Percentiles rank a stretch among this genome's conserved stretches.
Evolutionary conservation across 2,329 filamentous ascomycete genomes (phyloP).

Genomic region (Ustilaginoidea virens): DNA sequence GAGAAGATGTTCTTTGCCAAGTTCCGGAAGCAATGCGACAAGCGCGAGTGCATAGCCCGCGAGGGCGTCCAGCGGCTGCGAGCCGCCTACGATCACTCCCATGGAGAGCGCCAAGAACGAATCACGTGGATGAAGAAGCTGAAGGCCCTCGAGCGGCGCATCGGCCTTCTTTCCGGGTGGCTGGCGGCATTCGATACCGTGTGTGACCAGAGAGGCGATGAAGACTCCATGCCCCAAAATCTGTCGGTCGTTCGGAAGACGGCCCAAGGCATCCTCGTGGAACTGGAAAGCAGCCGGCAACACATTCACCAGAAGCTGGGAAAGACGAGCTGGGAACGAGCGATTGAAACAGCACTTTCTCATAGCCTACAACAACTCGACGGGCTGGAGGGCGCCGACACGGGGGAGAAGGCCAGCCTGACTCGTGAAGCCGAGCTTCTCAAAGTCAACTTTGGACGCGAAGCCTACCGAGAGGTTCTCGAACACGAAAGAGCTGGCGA

Average conservation of each 20-base stretch:
- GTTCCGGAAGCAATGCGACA: constrained; percentile 80
- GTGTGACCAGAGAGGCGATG: constrained; percentile 43
- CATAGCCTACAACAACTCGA: constrained; percentile 70
- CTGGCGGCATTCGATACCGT: constrained; percentile 79
- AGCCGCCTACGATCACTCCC: constrained; percentile 68
- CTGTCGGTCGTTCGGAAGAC: constrained; percentile 69
- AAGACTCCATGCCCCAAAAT: constrained; percentile 48
- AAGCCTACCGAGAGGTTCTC: constrained; percentile 59
- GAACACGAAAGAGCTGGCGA: constrained; percentile 78
- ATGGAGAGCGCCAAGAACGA: constrained; percentile 63
- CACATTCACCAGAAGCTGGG: constrained; percentile 77
- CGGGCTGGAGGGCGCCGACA: constrained; percentile 32
- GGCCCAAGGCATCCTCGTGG: constrained; percentile 72
- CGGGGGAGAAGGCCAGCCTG: constrained; percentile 51
- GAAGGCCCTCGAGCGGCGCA: constrained; percentile 69
- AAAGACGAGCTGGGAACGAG: constrained; percentile 73
- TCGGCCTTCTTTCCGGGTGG: constrained; percentile 79
- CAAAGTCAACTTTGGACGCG: constrained; percentile 67
- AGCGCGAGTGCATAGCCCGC: constrained; percentile 57
- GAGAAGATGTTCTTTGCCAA: constrained; percentile 73
- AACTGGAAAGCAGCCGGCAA: constrained; percentile 79
- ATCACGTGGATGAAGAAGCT: constrained; percentile 67
- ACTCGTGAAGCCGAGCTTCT: constrained; percentile 73
- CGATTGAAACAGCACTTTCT: constrained; percentile 74
- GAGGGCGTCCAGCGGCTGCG: constrained; percentile 73